Base-by-base conservation (phyloP, 1,284 basidiomycete species). In the Golubevia pallescens region DNA sequence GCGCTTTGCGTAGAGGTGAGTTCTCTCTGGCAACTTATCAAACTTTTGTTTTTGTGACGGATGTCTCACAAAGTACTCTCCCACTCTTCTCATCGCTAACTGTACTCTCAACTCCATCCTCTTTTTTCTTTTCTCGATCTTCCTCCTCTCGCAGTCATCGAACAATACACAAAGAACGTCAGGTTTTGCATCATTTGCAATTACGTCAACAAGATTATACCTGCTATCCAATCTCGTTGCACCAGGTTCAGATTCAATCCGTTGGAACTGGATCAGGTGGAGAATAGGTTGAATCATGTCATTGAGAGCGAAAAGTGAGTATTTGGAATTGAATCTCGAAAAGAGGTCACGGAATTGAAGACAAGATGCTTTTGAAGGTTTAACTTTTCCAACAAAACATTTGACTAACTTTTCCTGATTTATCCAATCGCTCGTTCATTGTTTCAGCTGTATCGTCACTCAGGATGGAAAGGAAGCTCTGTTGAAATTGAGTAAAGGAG, bases 141-240 rank as follows among this genome's bases (percentile, higher is more conserved):
- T 13, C n/a, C 56, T 14, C 1, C 58, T 42, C n/a, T n/a, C 32
- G 1, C 77, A 89, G 93, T 99, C 53, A 98, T 99, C 71, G 97
- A 99, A 86, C 95, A 97, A 78, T 98, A 97, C 86, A 99, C 97
- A 5, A 93, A 92, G 86, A 99, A 99, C 82, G 97, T 98, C 70
- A 91, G 97, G 42, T 99, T 99, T 87, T 98, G 96, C 87, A 99
- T 99, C 79, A 97, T 99, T 71, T 98, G 97, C 90, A 99, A 99
- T 87, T 99, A 99, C 78, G 97, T 99, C 86, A 99, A 99, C 90
- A 98, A 98, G 87, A 99, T 99, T 84, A 92, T 93, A 4, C 97
- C 97, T 2, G 97, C 97, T 21, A 97, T 99, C 69, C 97, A 99
- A 87, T 97, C 94, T 85, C 92, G 97, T 60, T 99, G 97, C 87